Base-by-base conservation (phyloP, 2,329 filamentous ascomycete genomes). In the Incumbomyces delicatus region DNA sequence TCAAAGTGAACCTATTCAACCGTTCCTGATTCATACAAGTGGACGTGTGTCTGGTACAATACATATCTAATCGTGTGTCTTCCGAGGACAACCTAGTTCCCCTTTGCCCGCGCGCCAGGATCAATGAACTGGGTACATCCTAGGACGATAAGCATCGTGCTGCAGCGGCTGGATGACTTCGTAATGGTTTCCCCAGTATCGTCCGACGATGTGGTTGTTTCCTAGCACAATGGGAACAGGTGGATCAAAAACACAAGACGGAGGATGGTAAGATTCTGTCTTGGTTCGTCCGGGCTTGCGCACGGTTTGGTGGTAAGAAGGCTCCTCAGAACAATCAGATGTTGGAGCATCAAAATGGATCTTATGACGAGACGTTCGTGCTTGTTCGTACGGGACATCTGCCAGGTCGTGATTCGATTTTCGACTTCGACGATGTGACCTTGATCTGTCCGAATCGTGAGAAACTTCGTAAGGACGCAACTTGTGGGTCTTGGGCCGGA, bases 91-190 rank as follows among this genome's bases (percentile, higher is more conserved):
- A 14, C 6, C 16, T n/a, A 16, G 14, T 39, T 4, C 40, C 14
- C 27, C n/a, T n/a, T n/a, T n/a, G n/a, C n/a, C 27, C 16, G 33
- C 12, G 16, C 5, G 33, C 16, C 16, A 17, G 16, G 29, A 45
- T 45, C 42, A 45, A 45, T 45, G 31, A 37, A 45, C 42, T 45
- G 42, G 31, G 34, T 45, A 38, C 16, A 17, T 34, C 22, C 42
- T 20, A 29, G 42, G 42, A 18, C 37, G 38, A 16, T 45, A 45
- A 16, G 20, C 20, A 37, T 45, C 42, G 38, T 45, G 42, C 33
- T 45, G 42, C 17, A 45, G 20, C 31, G 42, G 42, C 14, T 36
- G 30, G 13, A 45, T 31, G 13, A 38, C 30, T 38, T 37, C 42
- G n/a, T 38, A 38, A 14, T 45, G 42, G n/a, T 18, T 16, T 38